Base-by-base conservation (phyloP, 352 stramenopile species). In the Phytophthora pisi region DNA sequence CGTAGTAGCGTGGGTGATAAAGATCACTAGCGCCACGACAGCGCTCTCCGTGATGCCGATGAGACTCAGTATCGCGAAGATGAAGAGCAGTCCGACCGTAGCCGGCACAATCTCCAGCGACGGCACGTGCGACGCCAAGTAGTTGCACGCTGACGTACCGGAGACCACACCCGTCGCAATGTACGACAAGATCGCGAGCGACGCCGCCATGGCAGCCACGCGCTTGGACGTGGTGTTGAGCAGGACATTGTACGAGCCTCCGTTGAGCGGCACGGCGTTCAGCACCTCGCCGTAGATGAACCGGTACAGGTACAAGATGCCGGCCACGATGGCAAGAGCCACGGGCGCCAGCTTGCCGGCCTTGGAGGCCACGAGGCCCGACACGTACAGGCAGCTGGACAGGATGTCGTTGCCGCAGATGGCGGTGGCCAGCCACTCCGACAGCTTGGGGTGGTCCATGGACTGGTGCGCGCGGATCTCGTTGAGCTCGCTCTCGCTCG, bases 351-450 rank as follows among this genome's bases (percentile, higher is more conserved):
- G 79, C 73, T 94, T 97, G 6, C 94, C 94, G 0, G 92, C 94
- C 52, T 92, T 96, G 60, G 90, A 84, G 34, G 89, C 86, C 40
- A 96, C 88, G 10, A 95, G 76, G 0, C 87, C 88, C 56, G 89
- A 93, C 34, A 94, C 86, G 71, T 98, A 98, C 36, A 98, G 87
- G 46, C 88, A 97, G 70, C 90, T 98, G 54, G 89, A 97, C 57
- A 98, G 81, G 75, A 98, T 98, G 65, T 98, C 95, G 74, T 98
- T 98, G 16, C 96, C 96, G 60, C 91, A 98, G 72, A 98, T 98
- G 16, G 93, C 91, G 9, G 96, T 98, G 10, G 96, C 93, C 53
- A 96, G 74, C 85, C 93, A 97, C 81, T 98, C 90, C 4, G 90
- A 95, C 23, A 98, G 82, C 72, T 95, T 96, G 10, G 86, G 69